These are phyloP conservation scores for Nyssa sinensis DNA, from an alignment of 148 eudicot genomes.

Conservation along the genomic window DNA sequence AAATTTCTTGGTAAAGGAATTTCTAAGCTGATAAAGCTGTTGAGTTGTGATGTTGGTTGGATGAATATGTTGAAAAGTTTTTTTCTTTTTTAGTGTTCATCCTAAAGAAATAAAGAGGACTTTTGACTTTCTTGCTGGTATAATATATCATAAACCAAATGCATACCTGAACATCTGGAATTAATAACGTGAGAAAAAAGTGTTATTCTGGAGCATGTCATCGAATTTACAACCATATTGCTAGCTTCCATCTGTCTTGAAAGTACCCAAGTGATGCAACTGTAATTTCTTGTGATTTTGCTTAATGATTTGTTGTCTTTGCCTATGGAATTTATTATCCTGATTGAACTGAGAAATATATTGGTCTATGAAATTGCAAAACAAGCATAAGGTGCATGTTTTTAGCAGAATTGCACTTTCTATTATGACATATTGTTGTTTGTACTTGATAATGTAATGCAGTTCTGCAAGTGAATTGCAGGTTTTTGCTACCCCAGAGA, in stretches of 20 bases:
- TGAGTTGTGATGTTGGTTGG: too few relatives aligned
- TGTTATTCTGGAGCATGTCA: background rate
- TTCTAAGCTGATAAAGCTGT: too few relatives aligned
- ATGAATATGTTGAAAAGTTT: too few relatives aligned
- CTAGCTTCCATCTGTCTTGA: background rate
- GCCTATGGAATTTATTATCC: background rate
- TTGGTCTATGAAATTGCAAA: background rate
- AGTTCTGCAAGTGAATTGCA: slow-evolving; percentile 30
- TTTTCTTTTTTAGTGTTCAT: too few relatives aligned
- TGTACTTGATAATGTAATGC: background rate
- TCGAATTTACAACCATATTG: background rate
- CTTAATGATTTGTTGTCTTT: background rate
- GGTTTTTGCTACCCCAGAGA: slow-evolving; percentile 84
- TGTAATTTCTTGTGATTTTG: background rate
- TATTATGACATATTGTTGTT: background rate
- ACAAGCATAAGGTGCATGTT: background rate
- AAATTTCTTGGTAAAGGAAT: too few relatives aligned
- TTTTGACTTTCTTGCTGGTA: too few relatives aligned
- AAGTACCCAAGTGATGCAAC: background rate
- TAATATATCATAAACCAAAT: too few relatives aligned
- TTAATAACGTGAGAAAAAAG: too few relatives aligned
- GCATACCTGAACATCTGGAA: too few relatives aligned
- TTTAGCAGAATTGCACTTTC: background rate
- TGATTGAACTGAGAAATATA: background rate
- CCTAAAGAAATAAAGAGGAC: too few relatives aligned